Evolutionary conservation across 352 stramenopile genomes (phyloP), one percentile per base, ranked within the genome.

Genomic region (Globisporangium acanthophoron): DNA sequence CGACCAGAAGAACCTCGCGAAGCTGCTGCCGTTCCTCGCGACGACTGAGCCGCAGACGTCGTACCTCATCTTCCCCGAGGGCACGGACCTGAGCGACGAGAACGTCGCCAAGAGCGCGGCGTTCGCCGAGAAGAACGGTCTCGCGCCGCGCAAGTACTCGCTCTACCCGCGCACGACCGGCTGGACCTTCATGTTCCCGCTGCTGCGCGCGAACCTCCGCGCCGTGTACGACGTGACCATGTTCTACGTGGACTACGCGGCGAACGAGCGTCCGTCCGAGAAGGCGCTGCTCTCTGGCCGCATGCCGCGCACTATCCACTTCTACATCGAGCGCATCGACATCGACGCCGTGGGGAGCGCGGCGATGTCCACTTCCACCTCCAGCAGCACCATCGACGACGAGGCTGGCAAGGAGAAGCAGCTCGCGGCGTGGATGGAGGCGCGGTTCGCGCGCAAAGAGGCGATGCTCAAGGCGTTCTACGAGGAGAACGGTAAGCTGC

Each of bases 151-250:
- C 43, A 62, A 75, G 45, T 89, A 87, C 56, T 87, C 83, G 54
- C 67, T 94, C 29, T 90, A 92, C 53, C 85, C 85, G 20, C 77
- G 82, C 46, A 91, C 78, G 9, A 91, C 76, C 1, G 85, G 85
- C 11, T 92, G 74, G 71, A 86, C 69, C 31, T 89, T 87, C 56
- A 88, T 91, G 66, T 81, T 92, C 49, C 77, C 78, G 11, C 54
- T 81, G 24, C 46, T 94, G 52, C 68, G 73, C 21, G 63, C 63
- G 16, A 63, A 88, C 31, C 64, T 94, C 3, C 70, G 72, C 33
- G 85, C 81, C 27, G 73, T 94, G 47, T 92, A 94, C 62, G 84
- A 93, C 58, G 61, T 91, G 29, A 93, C 80, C 16, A 84, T 93
- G 74, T 90, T 90, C 60, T 93, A 84, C 53, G 76, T 90, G 37